Percentiles rank a stretch among this genome's conserved stretches.
Conservation (phyloP, 768 basidiomycete genomes). For the Rubroboletus satanas region DNA sequence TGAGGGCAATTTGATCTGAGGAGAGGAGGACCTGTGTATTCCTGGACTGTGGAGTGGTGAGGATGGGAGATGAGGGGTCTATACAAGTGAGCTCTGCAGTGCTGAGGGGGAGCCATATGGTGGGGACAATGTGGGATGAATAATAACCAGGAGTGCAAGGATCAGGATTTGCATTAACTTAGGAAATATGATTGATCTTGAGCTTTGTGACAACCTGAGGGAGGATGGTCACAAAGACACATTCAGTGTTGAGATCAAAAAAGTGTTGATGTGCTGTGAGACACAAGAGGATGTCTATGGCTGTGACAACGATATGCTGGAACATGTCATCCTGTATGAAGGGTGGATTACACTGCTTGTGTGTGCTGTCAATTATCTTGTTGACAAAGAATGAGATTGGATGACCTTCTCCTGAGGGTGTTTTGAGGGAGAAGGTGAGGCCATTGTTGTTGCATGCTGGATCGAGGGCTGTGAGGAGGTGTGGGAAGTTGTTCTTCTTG, state of each 20-base stretch:
- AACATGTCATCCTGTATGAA: background rate
- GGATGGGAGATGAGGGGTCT: rapidly evolving
- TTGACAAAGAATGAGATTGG: background rate
- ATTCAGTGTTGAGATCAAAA: background rate
- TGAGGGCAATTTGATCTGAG: background rate
- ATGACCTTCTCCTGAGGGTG: background rate
- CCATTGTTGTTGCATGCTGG: background rate
- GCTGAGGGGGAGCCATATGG: background rate
- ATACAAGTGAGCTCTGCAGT: background rate
- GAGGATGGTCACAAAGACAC: background rate
- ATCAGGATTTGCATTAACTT: rapidly evolving
- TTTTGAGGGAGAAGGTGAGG: rapidly evolving
- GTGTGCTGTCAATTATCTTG: background rate
- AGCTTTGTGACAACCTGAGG: background rate
- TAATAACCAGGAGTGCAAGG: background rate
- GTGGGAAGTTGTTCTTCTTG: background rate
- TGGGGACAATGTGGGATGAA: background rate
- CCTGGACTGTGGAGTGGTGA: background rate
- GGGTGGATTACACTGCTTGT: background rate
- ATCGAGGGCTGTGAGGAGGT: background rate
- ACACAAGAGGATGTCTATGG: background rate
- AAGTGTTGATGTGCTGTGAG: background rate
- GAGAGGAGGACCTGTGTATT: background rate
- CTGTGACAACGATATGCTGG: background rate
- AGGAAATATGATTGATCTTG: background rate